Base-by-base conservation (phyloP, 345 rosid genomes). In the Arabis hirsuta region DNA sequence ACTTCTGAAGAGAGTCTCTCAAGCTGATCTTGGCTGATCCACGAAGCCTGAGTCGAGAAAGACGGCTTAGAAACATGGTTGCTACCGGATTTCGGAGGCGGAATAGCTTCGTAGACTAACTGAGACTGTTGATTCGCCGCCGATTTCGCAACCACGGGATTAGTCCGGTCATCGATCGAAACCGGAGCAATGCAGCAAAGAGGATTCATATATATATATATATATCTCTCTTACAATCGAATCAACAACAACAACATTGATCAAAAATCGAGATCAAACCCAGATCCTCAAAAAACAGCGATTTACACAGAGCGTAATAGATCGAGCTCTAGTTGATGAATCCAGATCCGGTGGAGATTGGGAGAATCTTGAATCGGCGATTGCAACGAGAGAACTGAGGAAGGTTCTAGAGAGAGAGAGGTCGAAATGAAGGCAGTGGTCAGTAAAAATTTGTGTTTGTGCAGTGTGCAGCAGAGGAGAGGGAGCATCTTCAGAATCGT, bases 171-270 rank as follows among this genome's bases (percentile, higher is more conserved):
- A 70, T 92, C 97, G 82, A 92, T 78, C 58, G 98, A 92, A 50
- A 95, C 97, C 45, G 98, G 99, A 81, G 99, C 98, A 95, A 95
- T 95, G 98, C 99, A 95, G 89, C 99, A 95, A 53, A 95, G 89
- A 53, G 99, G 99, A 83, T 95, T 95, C 98, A 92, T 71, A 2
- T 3, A 27, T 27, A 92, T 71, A 2, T 3, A 27, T 27, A 4
- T 34, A 1, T 34, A 2, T 6, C 9, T 55, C 32, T 48, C 45
- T 24, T 27, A 73, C 13, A 50, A 59, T 29, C 50, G 7, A 63
- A 55, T 32, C 64, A 72, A 61, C 39, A 60, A 61, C 50, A 60
- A 71, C 34, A 56, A 60, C 73, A 74, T 59, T 66, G 54, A 59
- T 59, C 39, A 24, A 45, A 22, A 12, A 34, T 4, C 10, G 29